These are phyloP conservation scores for Dispira parvispora DNA, from an alignment of 192 early-diverging fungal genomes.

Conservation along the genomic window DNA sequence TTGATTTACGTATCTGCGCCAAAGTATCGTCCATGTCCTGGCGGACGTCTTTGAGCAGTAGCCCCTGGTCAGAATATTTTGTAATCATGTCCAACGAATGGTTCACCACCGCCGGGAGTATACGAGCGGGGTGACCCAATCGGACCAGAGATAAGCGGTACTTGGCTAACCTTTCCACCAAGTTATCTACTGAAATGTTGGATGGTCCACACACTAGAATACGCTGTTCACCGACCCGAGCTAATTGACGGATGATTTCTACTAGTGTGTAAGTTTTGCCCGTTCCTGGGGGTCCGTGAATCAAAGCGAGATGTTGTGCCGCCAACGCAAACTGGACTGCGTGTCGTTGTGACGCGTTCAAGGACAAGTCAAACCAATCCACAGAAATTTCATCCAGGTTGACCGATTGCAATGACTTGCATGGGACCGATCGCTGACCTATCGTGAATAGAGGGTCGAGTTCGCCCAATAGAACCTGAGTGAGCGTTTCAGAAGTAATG, in stretches of 20 bases:
- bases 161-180: constrained; percentile 58
- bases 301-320: constrained; percentile 46
- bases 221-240: constrained; percentile 27
- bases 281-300: constrained; percentile 81
- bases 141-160: constrained; percentile 50
- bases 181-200: constrained; percentile 78
- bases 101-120: constrained; percentile 46
- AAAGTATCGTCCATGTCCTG: constrained; percentile 57
- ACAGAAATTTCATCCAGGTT: constrained; percentile 7
- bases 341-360: constrained; percentile 55
- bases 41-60: constrained; percentile 55
- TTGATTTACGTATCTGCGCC: constrained; percentile 39
- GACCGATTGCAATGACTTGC: constrained; percentile 30
- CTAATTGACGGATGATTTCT: constrained; percentile 67
- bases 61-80: constrained; percentile 47
- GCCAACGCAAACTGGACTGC: constrained; percentile 45
- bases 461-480: constrained; percentile 25
- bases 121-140: constrained; percentile 69
- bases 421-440: constrained; percentile 14
- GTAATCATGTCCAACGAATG: constrained; percentile 55
- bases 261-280: constrained; percentile 83
- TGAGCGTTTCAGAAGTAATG: constrained; percentile 14
- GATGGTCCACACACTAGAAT: constrained; percentile 81
- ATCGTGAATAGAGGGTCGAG: constrained; percentile 17
- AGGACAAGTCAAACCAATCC: constrained; percentile 33